Evolutionary conservation across 2,329 filamentous ascomycete genomes (phyloP), one percentile per base, ranked within the genome.

Genomic region (Mycogone perniciosa): DNA sequence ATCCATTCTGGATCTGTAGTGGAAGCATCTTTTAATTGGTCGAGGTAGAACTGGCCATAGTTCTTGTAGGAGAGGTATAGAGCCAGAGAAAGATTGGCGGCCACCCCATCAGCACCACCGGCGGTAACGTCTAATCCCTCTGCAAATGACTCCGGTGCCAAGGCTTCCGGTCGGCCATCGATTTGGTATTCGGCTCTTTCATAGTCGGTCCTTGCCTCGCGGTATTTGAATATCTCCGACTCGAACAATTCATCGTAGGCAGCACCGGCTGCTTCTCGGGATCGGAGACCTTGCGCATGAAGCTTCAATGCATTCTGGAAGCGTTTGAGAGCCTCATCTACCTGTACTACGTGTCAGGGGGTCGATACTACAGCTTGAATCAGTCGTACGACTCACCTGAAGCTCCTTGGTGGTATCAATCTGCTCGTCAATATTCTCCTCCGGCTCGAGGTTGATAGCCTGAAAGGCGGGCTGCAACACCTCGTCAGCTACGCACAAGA

Each of bases 51-150:
- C 63, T 97, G 89, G 39, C 90, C 93, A 69, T 92, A 85, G 60
- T 97, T 99, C 68, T 97, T 99, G 74, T 95, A 89, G 1, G 92
- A 88, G 6, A 99, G 79, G 62, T 96, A 96, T 20, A 97, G 77
- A 8, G 95, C 90, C 63, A 96, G 91, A 0, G 89, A 85, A 7
- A 97, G 73, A 44, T 86, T 92, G 63, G 86, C 93, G 11, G 85
- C 88, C 2, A 84, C 82, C 30, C 82, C 85, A 57, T 95, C 89
- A 44, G 81, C 80, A 45, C 84, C 81, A 52, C 79, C 80, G 30
- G 80, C 78, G 29, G 79, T 72, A 6, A 76, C 70, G 48, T 80
- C 79, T n/a, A 81, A 67, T 10, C 73, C 72, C 6, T 76, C 70
- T 4, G 71, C 72, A 57, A 76, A 76, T 2, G 72, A 63, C 48